A percentile compares a stretch with the other conserved stretches of the same genome.
Conservation (phyloP, 441 rosid species). For the Populus tomentosa region DNA sequence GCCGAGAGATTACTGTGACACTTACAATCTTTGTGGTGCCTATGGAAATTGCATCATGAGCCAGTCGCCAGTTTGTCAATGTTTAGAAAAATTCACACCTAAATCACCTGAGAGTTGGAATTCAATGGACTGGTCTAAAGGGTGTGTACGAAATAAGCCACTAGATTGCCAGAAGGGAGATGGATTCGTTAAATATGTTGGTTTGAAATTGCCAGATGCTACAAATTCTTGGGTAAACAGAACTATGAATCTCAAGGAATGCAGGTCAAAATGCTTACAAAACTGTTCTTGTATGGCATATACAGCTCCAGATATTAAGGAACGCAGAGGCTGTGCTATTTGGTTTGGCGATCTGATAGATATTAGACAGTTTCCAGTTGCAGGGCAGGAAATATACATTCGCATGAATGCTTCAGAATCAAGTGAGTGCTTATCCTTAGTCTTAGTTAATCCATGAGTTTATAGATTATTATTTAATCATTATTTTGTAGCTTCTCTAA, state of each 20-base stretch:
- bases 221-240: slow-evolving; percentile 6
- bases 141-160: slow-evolving; percentile 18
- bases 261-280: slow-evolving; percentile 23
- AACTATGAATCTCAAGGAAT: slow-evolving; percentile 21
- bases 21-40: slow-evolving; percentile 7
- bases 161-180: slow-evolving; percentile 18
- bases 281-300: slow-evolving; percentile 36
- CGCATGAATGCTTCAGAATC: slow-evolving; percentile 24
- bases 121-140: slow-evolving; percentile 15
- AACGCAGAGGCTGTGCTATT: slow-evolving; percentile 30
- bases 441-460: background rate
- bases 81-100: slow-evolving; percentile 32
- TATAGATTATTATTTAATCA: background rate
- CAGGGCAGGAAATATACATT: slow-evolving; percentile 31
- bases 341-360: slow-evolving; percentile 42
- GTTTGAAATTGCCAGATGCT: slow-evolving; percentile 30
- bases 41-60: slow-evolving; percentile 7
- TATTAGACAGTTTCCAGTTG: slow-evolving; percentile 14
- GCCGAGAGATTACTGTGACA: slow-evolving; percentile 10
- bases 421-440: slow-evolving; percentile 10
- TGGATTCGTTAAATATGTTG: slow-evolving; percentile 16
- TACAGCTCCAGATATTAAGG: slow-evolving; percentile 13
- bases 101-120: slow-evolving; percentile 9
- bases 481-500: background rate
- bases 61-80: slow-evolving; percentile 24